phyloP scores from a whole-genome alignment of 176 grass and related monocot species.

The Carex myosuroides region DNA sequence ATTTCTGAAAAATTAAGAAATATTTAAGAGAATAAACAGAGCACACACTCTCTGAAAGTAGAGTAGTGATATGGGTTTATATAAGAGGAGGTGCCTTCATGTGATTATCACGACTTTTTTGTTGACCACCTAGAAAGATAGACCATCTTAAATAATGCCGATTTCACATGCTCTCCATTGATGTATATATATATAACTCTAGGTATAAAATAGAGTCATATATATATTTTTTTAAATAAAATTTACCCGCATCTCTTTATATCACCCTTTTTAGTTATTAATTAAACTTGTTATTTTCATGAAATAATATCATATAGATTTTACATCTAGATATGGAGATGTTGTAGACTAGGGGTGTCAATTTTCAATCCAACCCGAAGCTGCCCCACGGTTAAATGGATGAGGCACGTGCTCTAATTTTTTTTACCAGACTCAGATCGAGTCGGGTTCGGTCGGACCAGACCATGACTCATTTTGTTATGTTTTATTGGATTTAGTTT shows the following conservation, averaged over 20 bases:
- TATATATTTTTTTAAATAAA: neutral
- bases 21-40: neutral
- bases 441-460: too few species aligned
- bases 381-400: too few species aligned
- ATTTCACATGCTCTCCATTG: neutral
- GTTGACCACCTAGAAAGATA: constrained; percentile 18
- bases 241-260: neutral
- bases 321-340: too few species aligned
- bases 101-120: constrained; percentile 1
- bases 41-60: neutral
- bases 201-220: neutral
- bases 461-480: too few species aligned
- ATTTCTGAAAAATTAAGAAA: neutral
- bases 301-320: too few species aligned
- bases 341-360: too few species aligned
- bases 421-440: too few species aligned
- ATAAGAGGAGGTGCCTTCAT: neutral
- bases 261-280: neutral
- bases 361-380: too few species aligned
- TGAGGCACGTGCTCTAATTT: too few species aligned
- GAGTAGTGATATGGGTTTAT: constrained; percentile 10
- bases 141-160: neutral
- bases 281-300: too few species aligned
- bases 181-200: neutral
- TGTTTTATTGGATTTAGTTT: too few species aligned